Percentiles rank a stretch among this genome's conserved stretches.
phyloP scores from a whole-genome alignment of 192 early-diverging fungal species.

The Backusella mclennaniae region DNA sequence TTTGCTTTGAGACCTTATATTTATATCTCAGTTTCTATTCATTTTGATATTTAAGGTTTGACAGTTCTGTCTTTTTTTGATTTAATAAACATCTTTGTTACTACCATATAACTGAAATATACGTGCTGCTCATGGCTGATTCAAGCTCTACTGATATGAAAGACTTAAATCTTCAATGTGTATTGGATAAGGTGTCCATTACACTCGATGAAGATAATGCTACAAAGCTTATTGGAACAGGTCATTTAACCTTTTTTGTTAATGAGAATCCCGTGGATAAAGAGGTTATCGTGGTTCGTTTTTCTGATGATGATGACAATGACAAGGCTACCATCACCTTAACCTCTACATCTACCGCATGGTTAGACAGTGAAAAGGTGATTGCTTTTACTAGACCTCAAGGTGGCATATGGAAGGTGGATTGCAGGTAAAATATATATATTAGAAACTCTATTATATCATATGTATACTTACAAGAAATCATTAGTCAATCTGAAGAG shows the following conservation, averaged over 20 bases:
- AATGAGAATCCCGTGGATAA: neutral
- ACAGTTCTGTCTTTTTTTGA: neutral
- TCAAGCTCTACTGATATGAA: neutral
- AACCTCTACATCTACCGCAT: conserved; percentile 5
- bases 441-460: neutral
- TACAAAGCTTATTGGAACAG: neutral
- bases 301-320: conserved; percentile 1
- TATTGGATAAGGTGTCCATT: neutral
- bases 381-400: neutral
- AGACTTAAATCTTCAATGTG: neutral
- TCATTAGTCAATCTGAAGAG: neutral
- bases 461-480: neutral
- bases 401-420: conserved; percentile 11
- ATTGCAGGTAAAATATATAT: neutral
- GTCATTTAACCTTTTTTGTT: conserved; percentile 6
- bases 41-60: neutral
- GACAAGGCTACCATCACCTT: conserved; percentile 1
- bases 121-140: neutral
- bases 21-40: neutral
- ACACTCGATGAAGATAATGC: neutral
- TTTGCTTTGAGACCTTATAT: neutral
- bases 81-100: neutral
- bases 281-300: neutral
- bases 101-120: neutral
- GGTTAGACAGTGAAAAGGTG: neutral